These are phyloP conservation scores for Xylaria sp. DNA, from an alignment of 2,329 filamentous ascomycete species.

Conservation along the genomic window DNA sequence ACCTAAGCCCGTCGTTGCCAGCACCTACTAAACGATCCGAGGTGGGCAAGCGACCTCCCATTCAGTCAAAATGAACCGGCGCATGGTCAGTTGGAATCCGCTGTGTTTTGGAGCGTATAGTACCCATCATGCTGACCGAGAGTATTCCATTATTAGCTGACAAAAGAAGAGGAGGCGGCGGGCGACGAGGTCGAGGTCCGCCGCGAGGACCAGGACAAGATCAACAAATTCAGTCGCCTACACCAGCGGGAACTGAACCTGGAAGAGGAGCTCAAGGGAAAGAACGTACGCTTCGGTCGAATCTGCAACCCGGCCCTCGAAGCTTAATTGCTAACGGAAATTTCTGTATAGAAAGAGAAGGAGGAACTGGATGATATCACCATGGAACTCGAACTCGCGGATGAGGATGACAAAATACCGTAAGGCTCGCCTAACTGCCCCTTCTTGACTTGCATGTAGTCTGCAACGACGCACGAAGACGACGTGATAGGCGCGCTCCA, in stretches of 20 bases:
- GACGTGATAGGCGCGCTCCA: not conserved
- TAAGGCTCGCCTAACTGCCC: slow-evolving; percentile 49
- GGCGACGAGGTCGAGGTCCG: slow-evolving; percentile 90
- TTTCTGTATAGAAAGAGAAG: slow-evolving; percentile 80
- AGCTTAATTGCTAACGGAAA: slow-evolving; percentile 26
- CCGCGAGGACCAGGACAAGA: slow-evolving; percentile 96
- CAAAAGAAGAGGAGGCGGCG: slow-evolving; percentile 85
- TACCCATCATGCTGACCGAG: slow-evolving; percentile 12
- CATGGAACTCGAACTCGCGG: slow-evolving; percentile 87
- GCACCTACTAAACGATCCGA: not conserved
- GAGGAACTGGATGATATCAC: slow-evolving; percentile 95
- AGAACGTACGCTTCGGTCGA: slow-evolving; percentile 60
- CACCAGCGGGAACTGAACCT: slow-evolving; percentile 82
- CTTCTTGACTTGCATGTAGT: not conserved
- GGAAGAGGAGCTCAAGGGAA: slow-evolving; percentile 78
- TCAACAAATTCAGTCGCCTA: slow-evolving; percentile 94
- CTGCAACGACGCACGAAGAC: not conserved
- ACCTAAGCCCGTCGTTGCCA: not conserved
- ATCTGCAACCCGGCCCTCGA: not conserved
- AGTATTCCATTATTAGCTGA: slow-evolving; percentile 62
- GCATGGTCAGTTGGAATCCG: slow-evolving; percentile 35
- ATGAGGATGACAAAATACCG: slow-evolving; percentile 93
- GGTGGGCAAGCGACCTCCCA: not conserved
- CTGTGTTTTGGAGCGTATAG: not conserved
- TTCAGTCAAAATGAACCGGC: slow-evolving; percentile 37